Evolutionary conservation across 1,139 yeast genomes (phyloP), one percentile per base, ranked within the genome.

Genomic region (Sugiyamaella novakii): DNA sequence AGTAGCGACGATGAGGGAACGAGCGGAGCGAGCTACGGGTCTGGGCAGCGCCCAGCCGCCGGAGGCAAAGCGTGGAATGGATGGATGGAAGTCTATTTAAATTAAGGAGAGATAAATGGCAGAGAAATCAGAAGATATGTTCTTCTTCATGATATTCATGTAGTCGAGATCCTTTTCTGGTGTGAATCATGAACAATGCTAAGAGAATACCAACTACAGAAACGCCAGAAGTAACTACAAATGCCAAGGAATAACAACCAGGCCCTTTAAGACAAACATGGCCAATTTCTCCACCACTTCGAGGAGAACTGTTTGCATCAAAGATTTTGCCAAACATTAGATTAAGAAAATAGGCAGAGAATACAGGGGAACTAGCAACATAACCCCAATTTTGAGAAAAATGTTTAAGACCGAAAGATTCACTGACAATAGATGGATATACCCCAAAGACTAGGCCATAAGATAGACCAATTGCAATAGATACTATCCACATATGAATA

Each of bases 371-470:
- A n/a, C 60, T 52, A 33, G 67, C 61, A 2, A 81, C 71, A 43
- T 83, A 65, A 0, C 95, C 91, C 94, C 95, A 87, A 27, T 86
- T 76, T 27, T 87, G 83, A 42, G 88, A 82, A 63, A 84, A 87
- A 22, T 81, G 78, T 18, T 71, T 73, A 57, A 87, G 75, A 24
- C 88, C 88, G 67, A 85, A 86, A 10, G 79, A 70, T 58, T 87
- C 95, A 1, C 89, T 80, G 28, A 84, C 74, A 19, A 85, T 78
- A 1, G 88, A 82, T 0, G 95, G 95, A 63, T 80, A 84, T 3
- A 87, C 78, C 0, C 95, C 89, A 66, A 83, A 87, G 31, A 81
- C 71, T 33, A 84, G 75, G 1, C 95, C 95, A 67, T 85, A 87
- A 2, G 88, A 80, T 47, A 74, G 70, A 0, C 95, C 95, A 52